Conservation (phyloP, 129 eudicot species). For the Flaveria trinervia region DNA sequence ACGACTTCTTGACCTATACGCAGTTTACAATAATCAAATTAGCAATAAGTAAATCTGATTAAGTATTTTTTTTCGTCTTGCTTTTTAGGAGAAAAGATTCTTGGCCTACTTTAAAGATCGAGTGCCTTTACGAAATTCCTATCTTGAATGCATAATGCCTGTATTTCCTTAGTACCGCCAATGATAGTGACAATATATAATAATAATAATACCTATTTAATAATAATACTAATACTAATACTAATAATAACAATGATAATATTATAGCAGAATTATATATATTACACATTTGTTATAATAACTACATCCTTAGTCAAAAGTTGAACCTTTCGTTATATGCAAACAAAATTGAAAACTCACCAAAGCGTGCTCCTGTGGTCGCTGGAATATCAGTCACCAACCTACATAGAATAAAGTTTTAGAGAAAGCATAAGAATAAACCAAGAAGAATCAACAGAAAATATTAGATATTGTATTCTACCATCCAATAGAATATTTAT, state of each 20-base stretch:
- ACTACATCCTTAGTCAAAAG: too few species aligned
- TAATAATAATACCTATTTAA: not conserved
- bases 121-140: constrained; percentile 27
- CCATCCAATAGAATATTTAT: too few species aligned
- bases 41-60: constrained; percentile 2
- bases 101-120: not conserved
- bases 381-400: constrained; percentile 89
- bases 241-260: too few species aligned
- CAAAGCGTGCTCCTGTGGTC: constrained; percentile 72
- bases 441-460: not conserved
- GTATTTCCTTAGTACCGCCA: constrained; percentile 14
- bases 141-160: constrained; percentile 23
- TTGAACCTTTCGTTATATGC: too few species aligned
- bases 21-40: not conserved
- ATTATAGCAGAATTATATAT: too few species aligned
- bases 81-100: constrained; percentile 31
- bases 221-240: too few species aligned
- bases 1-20: constrained; percentile 70
- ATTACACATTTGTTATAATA: too few species aligned
- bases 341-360: constrained; percentile 38
- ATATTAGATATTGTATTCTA: too few species aligned
- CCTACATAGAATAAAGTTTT: constrained; percentile 45
- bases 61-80: constrained; percentile 20
- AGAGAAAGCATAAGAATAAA: constrained; percentile 15
- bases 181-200: not conserved